Evolutionary conservation across 2,329 filamentous ascomycete species (phyloP), one percentile per base, ranked within the genome.

Genomic region (Cucurbitaria berberidis): DNA sequence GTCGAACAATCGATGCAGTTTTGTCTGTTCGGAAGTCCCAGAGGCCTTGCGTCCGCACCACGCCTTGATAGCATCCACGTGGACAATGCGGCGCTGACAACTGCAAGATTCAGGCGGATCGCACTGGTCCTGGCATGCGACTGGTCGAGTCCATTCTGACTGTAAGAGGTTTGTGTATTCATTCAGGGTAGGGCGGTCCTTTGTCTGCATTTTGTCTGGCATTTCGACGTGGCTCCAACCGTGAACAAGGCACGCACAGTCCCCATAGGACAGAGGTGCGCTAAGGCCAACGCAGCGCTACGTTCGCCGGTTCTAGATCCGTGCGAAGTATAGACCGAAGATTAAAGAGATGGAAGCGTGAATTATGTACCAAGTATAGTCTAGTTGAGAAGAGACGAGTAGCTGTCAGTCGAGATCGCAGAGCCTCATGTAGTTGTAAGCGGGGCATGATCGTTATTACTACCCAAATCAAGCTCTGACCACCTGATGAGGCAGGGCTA

Each of bases 71-170:
- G 40, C 32, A 19, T 45, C 51, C 6, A 59, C 48, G 36, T 59
- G 26, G 30, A 59, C 35, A 29, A 61, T 36, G 16, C 29, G 32
- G 9, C 34, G 46, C n/a, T 48, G 22, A 34, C 57, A 60, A 21
- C 15, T 19, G 41, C 57, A 59, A 19, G 41, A 16, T 15, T 40
- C 19, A 6, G 19, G 19, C 0, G 19, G 40, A 10, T 35, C 15
- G 34, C 58, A 58, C 29, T 54, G 39, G 15, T 27, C 15, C 21
- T 57, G 51, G 24, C 59, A 58, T 15, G 54, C 39, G 4, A 52
- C 47, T 27, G 41, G 18, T 16, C 45, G 40, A 22, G 35, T 58
- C 58, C 58, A 61, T 34, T 51, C n/a, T 13, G 22, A 16, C 11
- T 51, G 35, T 35, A 59, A 19, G 21, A 34, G 45, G 35, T 7